Evolutionary conservation across 2,329 filamentous ascomycete genomes (phyloP).

Genomic region (Aureobasidium sp.): DNA sequence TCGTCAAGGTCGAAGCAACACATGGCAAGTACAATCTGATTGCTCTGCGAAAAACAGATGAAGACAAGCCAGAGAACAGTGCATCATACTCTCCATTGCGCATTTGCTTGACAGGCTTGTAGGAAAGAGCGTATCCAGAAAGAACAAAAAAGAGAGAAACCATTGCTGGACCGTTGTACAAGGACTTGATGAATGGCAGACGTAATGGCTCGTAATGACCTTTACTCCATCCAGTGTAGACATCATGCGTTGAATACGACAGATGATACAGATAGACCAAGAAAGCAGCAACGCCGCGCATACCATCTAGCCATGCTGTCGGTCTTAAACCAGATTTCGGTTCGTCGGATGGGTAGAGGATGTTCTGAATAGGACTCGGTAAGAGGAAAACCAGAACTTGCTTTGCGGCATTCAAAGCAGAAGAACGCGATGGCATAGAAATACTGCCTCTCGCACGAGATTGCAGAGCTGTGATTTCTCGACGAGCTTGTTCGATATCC

Average conservation of each 20-base stretch:
- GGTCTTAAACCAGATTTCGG: background rate
- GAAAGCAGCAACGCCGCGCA: constrained; percentile 28
- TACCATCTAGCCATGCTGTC: constrained; percentile 28
- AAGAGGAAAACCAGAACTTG: background rate
- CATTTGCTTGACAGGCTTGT: constrained; percentile 35
- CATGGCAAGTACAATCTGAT: constrained; percentile 27
- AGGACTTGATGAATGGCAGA: constrained; percentile 60
- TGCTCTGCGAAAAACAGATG: constrained; percentile 27
- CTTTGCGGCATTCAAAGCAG: background rate
- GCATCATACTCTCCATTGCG: constrained; percentile 30
- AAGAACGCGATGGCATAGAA: background rate
- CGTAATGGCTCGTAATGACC: constrained; percentile 38
- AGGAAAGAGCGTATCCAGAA: constrained; percentile 66
- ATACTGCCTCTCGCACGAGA: background rate
- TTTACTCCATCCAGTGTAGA: constrained; percentile 20
- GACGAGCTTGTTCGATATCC: background rate
- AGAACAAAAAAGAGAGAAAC: constrained; percentile 70
- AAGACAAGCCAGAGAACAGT: constrained; percentile 26
- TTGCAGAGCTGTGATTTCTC: background rate
- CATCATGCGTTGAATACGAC: constrained; percentile 12
- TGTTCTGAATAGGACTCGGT: background rate
- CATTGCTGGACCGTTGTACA: constrained; percentile 61
- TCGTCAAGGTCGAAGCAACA: constrained; percentile 25
- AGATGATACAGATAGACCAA: constrained; percentile 28
- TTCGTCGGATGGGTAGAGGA: background rate